Evolutionary conservation across 176 grass and related monocot genomes (phyloP), one percentile per base, ranked within the genome.

Genomic region (Juncus inflexus): DNA sequence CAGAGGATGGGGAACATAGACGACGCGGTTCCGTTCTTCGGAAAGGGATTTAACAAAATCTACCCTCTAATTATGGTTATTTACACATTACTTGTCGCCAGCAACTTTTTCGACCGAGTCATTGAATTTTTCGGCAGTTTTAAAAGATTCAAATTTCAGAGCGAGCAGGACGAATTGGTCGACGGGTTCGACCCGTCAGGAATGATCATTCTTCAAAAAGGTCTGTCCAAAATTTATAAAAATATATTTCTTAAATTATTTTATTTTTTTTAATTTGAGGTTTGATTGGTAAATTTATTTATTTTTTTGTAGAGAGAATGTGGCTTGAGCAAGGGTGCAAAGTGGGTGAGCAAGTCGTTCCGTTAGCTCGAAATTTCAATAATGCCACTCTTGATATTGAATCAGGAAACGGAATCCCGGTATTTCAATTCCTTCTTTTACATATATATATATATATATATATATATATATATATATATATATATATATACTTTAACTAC

Each of bases 1-100:
- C 75, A 99, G 94, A 99, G 94, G 79, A 99, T 99, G 94, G 94
- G 94, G 9, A 99, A 99, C 64, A 92, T 99, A 42, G 94, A 99
- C 64, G 94, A 99, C 12, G 94, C 94, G 2, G 94, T 99, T 58
- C 94, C 94, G 81, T 99, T 99, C 83, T 99, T 99, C 76, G 94
- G 94, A 57, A 99, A 84, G 80, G 88, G 94, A 38, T 99, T 99
- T 75, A 99, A 99, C 80, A 99, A 83, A 80, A 99, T 99, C 14
- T 99, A 99, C 64, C 94, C 94, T 51, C 75, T 99, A 57, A 90
- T 99, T 78, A 99, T 99, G 94, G 94, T 99, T 78, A 74, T 99
- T 36, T 99, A 99, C 79, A 99, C 94, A 0, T 68, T 99, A 45
- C 67, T 99, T 56, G 94, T 99, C 81, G 94, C 94, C 53, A 82